Base-by-base conservation (phyloP, 768 basidiomycete species). In the Lactarius hatsudake region DNA sequence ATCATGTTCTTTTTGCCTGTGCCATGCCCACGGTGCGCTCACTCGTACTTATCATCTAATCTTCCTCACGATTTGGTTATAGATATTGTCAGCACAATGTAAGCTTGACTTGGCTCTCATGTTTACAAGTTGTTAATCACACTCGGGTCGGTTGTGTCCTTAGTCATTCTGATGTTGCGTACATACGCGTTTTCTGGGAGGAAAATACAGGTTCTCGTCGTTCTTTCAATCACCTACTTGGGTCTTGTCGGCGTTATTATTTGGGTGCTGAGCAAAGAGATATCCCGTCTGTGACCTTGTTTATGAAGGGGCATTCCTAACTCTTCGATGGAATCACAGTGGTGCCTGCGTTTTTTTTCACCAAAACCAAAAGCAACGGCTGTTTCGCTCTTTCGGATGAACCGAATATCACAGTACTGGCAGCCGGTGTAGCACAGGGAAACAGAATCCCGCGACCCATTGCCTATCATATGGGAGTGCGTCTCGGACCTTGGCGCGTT, bases 91-190 rank as follows among this genome's bases (percentile, higher is more conserved):
- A 1, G 67, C 68, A 23, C 61, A 68, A 36, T 60, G 66, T 69
- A 57, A 60, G 68, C 28, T 2, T 43, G 5, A 15, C 53, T 36
- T n/a, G 34, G 34, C 26, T 28, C 26, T 28, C 2, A 28, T 28
- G 26, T 38, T 13, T 28, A 51, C 18, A 32, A 9, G 20, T 43
- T 38, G 45, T 42, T 51, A 23, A 59, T 68, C n/a, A 68, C 36
- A 2, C 40, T n/a, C n/a, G 9, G 34, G 26, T 12, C 10, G 9
- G 36, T 36, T 7, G 12, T 36, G 48, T 28, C n/a, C 12, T 48
- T n/a, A 70, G 69, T 68, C n/a, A 66, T 70, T 32, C 60, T 70
- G 12, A 68, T 70, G 66, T 34, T 70, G 51, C 69, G 69, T 32
- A 55, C 69, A 23, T 70, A 70, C 20, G 66, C 69, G 2, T 70